Base-by-base conservation (phyloP, 306 rosid species). In the Vigna unguiculata region DNA sequence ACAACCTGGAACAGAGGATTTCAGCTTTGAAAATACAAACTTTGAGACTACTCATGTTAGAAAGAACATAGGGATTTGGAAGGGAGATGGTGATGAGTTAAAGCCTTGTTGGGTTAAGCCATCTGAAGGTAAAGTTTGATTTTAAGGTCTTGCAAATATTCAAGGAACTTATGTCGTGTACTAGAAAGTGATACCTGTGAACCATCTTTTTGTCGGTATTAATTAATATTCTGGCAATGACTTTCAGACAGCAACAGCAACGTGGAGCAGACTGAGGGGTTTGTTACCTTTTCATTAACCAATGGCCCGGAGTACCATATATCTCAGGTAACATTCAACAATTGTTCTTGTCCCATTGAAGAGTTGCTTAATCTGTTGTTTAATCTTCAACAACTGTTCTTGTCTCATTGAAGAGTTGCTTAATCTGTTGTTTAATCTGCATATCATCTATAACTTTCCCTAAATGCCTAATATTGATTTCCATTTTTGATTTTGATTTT, bases 251-350 rank as follows among this genome's bases (percentile, higher is more conserved):
- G 36, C 36, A 89, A 88, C 2, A 32, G 36, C 36, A 89, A 84
- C 54, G 93, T 80, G 15, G 92, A 86, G 80, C 87, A 83, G 85
- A 89, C 95, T 21, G 92, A 87, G 19, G 99, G 99, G 1, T 92
- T 80, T 79, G 92, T 95, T 85, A 87, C 85, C 15, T 90, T 95
- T 83, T 92, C 98, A 1, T 84, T 95, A 72, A 95, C 98, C 25
- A 93, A 88, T 72, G 98, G 98, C 43, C 97, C 98, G 0, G 98
- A 92, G 83, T 95, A 92, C 82, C 97, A 95, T 80, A 62, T 95
- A 74, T 92, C 97, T 14, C 99, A 95, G 99, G 99, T 95, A 92
- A 71, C 46, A 63, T 78, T 62, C 77, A 30, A 60, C 24, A 20
- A 48, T 36, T 78, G 73, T 67, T 45, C 74, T 65, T 55, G 24